Percentiles rank a stretch among this genome's conserved stretches.
Conservation (phyloP, 2,329 filamentous ascomycete genomes). For the Claviceps sp. region DNA sequence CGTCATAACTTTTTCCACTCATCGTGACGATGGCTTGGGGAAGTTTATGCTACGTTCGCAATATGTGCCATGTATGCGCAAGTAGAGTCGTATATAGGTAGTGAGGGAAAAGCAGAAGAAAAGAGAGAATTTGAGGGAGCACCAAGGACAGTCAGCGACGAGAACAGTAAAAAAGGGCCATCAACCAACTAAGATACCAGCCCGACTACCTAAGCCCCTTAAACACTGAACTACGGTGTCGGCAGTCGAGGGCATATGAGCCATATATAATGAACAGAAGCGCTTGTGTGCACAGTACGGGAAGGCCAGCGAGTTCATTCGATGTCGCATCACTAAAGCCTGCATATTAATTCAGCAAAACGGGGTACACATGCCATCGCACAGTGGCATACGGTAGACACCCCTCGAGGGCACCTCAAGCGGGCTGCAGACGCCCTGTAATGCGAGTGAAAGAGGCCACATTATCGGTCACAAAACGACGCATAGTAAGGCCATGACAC, state of each 20-base stretch:
- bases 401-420: background rate
- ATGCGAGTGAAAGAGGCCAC: background rate
- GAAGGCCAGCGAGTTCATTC: background rate
- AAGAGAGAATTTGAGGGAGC: background rate
- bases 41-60: background rate
- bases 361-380: background rate
- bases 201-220: background rate
- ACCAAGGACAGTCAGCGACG: background rate
- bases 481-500: slow-evolving; percentile 5
- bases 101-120: background rate
- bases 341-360: background rate
- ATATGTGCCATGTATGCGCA: background rate
- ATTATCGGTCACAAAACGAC: background rate
- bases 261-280: background rate
- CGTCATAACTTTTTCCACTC: background rate
- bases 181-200: background rate
- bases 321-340: background rate
- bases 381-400: background rate
- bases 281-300: background rate
- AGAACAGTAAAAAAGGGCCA: background rate
- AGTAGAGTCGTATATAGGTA: background rate
- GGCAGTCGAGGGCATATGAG: background rate
- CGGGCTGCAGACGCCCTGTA: background rate
- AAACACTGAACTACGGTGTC: background rate
- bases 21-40: background rate